Base-by-base conservation (phyloP, 2,329 filamentous ascomycete species). In the Purpureocillium takamizusanense region DNA sequence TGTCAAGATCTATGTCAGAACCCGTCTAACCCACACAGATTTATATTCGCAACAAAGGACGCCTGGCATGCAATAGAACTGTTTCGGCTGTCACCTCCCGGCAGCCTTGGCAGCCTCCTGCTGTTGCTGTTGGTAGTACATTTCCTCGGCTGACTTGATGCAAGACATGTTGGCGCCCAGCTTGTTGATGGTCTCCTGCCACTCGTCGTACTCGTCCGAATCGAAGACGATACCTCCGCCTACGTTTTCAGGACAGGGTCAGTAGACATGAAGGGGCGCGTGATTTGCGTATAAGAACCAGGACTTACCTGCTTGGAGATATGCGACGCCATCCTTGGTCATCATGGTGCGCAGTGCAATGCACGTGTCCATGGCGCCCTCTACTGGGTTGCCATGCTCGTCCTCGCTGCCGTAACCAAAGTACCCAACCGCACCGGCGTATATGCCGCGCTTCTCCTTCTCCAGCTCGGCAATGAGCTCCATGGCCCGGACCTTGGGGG, bases 401-500 rank as follows among this genome's bases (percentile, higher is more conserved):
- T 81, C 77, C 33, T 90, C 74, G 37, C 75, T 76, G 44, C 80
- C 78, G 55, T 94, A 97, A 9, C 90, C 90, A 61, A 95, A 98
- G 66, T 95, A 98, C 2, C 92, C 92, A 1, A 95, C 90, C 1
- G 92, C 92, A 21, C 92, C 92, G 8, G 92, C 92, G 56, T 98
- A 98, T 30, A 97, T 79, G 31, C 92, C 90, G 39, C 92, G 75
- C 71, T 95, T 95, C 72, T 98, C 92, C 47, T 76, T 70, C 65
- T 98, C 92, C 34, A 97, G 67, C 66, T 97, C 90, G 34, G 86
- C 88, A 52, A 98, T 98, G 44, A 98, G 70, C 65, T 95, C 86
- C 92, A 98, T 98, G 3, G 92, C 92, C 45, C 82, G 79, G 39
- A 98, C 88, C 66, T 98, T 98, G 41, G 92, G 92, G 4, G 92